Conservation (phyloP, 768 basidiomycete species). For the Filobasidium floriforme region DNA sequence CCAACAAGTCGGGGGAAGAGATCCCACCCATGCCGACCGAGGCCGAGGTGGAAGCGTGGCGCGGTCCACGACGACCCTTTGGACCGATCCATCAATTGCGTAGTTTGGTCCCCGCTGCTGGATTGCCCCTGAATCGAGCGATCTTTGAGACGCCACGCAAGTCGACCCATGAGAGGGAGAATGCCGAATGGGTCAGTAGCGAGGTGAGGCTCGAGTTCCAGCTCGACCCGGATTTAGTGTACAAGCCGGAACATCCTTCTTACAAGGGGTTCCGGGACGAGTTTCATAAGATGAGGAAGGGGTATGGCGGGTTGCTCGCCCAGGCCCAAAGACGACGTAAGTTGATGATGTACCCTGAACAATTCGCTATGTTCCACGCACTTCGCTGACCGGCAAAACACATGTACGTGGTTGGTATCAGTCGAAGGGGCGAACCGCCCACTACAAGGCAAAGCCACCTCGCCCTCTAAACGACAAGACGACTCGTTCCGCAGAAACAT, state of each 20-base stretch:
- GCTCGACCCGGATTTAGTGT: conserved; percentile 11
- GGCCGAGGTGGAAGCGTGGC: not conserved
- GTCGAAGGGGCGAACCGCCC: not conserved
- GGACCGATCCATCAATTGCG: conserved; percentile 3
- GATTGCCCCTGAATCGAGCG: not conserved
- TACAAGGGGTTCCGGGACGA: not conserved
- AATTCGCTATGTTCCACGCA: too few relatives aligned
- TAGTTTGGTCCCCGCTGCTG: not conserved
- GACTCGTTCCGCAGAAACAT: too few relatives aligned
- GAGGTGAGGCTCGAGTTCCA: not conserved
- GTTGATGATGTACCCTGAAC: not conserved
- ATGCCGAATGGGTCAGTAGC: too few relatives aligned
- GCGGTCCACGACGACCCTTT: not conserved
- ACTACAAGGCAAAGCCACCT: not conserved
- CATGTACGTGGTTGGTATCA: not conserved
- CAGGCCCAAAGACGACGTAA: not conserved
- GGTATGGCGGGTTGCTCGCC: not conserved
- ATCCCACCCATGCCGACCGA: conserved; percentile 4
- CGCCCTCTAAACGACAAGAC: not conserved
- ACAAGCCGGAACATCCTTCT: not conserved
- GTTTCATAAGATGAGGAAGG: conserved; percentile 6
- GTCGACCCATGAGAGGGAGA: not conserved
- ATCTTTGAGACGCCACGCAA: not conserved
- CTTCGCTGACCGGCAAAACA: not conserved
- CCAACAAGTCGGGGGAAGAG: conserved; percentile 10